These are phyloP conservation scores for Fusarium hainanense DNA, from an alignment of 2,329 filamentous ascomycete genomes.

Conservation along the genomic window DNA sequence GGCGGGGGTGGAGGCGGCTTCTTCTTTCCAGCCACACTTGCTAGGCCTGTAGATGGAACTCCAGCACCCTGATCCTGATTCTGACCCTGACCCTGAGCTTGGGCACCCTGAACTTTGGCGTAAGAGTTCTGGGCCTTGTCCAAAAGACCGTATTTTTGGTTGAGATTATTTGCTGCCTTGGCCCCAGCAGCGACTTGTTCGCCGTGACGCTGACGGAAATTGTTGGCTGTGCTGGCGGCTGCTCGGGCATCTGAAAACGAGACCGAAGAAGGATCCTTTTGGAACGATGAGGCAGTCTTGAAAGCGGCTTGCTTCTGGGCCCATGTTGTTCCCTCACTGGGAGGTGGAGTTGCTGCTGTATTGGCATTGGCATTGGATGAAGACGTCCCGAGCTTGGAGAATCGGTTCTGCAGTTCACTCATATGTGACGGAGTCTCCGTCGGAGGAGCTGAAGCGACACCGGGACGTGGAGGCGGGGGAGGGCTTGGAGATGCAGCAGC, in stretches of 20 bases:
- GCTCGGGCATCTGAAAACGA: conserved; percentile 67
- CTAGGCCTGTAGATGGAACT: conserved; percentile 21
- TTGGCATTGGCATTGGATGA: conserved; percentile 27
- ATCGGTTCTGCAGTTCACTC: conserved; percentile 75
- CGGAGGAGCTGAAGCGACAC: conserved; percentile 36
- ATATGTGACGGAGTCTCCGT: conserved; percentile 57
- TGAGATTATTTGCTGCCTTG: conserved; percentile 65
- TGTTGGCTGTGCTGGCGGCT: conserved; percentile 71
- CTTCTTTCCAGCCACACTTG: conserved; percentile 58
- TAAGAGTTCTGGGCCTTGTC: conserved; percentile 51
- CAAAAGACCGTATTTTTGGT: conserved; percentile 70
- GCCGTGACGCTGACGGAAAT: conserved; percentile 76
- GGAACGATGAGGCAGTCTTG: conserved; percentile 68
- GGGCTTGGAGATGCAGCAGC: conserved; percentile 45
- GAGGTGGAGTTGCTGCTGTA: conserved; percentile 43
- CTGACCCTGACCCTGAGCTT: conserved; percentile 33
- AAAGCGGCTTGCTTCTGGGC: conserved; percentile 73
- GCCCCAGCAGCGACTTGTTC: conserved; percentile 73
- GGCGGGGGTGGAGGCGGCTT: conserved; percentile 64
- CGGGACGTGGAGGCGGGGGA: conserved; percentile 42
- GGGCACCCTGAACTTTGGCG: conserved; percentile 33
- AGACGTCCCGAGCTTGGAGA: conserved; percentile 63
- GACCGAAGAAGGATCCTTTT: conserved; percentile 70
- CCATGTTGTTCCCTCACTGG: conserved; percentile 68
- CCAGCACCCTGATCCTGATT: background rate